Evolutionary conservation across 257 asterid genomes (phyloP).

Genomic region (Capsicum baccatum): DNA sequence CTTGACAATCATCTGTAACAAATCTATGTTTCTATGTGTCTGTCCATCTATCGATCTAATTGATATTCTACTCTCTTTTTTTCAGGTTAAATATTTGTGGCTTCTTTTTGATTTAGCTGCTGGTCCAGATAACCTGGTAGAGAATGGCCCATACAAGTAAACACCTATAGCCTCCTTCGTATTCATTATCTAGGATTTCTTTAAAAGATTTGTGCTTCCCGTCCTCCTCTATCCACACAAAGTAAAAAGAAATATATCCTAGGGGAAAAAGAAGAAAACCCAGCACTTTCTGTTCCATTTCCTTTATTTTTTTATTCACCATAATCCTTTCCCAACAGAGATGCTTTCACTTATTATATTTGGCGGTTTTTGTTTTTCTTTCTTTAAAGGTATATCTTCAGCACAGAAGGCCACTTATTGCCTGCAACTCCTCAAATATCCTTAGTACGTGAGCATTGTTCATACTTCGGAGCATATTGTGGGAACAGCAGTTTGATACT

Average conservation of each 20-base stretch:
- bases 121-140: slow-evolving; percentile 96
- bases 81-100: slow-evolving; percentile 95
- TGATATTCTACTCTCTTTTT: background rate
- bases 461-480: slow-evolving; percentile 91
- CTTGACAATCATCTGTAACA: slow-evolving; percentile 11
- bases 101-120: slow-evolving; percentile 97
- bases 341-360: slow-evolving; percentile 4
- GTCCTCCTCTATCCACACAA: background rate
- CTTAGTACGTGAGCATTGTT: slow-evolving; percentile 72
- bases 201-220: background rate
- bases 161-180: background rate
- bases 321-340: slow-evolving; percentile 27
- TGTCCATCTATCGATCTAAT: background rate
- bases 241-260: background rate
- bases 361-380: background rate
- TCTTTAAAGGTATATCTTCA: slow-evolving; percentile 80
- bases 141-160: slow-evolving; percentile 97
- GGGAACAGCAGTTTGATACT: slow-evolving; percentile 51
- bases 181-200: slow-evolving; percentile 24
- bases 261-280: background rate
- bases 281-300: slow-evolving; percentile 19
- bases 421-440: slow-evolving; percentile 94
- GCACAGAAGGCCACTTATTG: slow-evolving; percentile 97
- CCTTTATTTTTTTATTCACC: background rate
- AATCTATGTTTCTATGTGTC: background rate